These are phyloP conservation scores for Hericium erinaceus DNA, from an alignment of 768 basidiomycete species.

Conservation along the genomic window DNA sequence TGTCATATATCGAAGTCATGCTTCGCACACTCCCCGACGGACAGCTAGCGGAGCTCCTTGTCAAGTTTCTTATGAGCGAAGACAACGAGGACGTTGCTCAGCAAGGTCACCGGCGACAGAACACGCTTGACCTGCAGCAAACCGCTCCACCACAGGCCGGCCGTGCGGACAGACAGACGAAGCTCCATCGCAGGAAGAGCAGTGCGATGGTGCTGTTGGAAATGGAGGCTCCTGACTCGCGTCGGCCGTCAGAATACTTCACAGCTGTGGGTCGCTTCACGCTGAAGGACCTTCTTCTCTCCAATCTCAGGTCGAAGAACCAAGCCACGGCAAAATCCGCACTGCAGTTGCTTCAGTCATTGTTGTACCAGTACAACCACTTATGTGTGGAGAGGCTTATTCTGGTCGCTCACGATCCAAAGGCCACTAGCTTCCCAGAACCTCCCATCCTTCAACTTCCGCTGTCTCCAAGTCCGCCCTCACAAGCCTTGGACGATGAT, in stretches of 20 bases:
- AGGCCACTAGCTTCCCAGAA: conserved; percentile 68
- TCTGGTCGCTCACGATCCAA: conserved; percentile 55
- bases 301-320: conserved; percentile 64
- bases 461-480: conserved; percentile 1
- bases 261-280: conserved; percentile 85
- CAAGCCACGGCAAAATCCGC: conserved; percentile 65
- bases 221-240: conserved; percentile 68
- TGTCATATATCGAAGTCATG: conserved; percentile 91
- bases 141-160: conserved; percentile 25
- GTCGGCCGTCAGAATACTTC: conserved; percentile 71
- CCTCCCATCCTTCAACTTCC: conserved; percentile 30
- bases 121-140: conserved; percentile 33
- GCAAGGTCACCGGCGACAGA: conserved; percentile 26
- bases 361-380: conserved; percentile 62
- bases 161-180: conserved; percentile 32
- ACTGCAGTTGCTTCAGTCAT: conserved; percentile 69
- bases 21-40: conserved; percentile 64
- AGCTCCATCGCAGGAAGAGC: conserved; percentile 60
- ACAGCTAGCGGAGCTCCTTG: conserved; percentile 57
- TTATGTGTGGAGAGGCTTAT: conserved; percentile 60
- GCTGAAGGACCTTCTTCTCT: conserved; percentile 77
- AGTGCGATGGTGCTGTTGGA: conserved; percentile 88
- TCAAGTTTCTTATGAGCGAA: conserved; percentile 77
- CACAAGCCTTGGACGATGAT: conserved; percentile 28
- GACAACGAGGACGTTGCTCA: conserved; percentile 64